A percentile compares a stretch with the other conserved stretches of the same genome.
phyloP scores from a whole-genome alignment of 306 rosid species.

The Inga laurina region DNA sequence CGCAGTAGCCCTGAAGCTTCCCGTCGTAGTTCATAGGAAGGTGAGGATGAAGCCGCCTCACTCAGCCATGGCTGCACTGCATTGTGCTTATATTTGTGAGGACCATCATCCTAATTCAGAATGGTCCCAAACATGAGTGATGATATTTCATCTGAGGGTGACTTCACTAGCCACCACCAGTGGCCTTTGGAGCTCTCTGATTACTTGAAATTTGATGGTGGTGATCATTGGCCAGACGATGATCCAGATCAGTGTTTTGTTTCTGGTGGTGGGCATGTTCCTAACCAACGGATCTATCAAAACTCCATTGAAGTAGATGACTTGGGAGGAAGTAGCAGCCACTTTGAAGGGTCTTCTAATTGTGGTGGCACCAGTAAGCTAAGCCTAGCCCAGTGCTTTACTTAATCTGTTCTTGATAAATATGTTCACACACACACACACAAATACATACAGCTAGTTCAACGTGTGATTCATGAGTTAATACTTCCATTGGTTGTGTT shows the following conservation, averaged over 20 bases:
- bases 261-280: slow-evolving; percentile 34
- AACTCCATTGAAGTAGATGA: slow-evolving; percentile 27
- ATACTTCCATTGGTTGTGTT: not conserved
- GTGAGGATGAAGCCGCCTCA: slow-evolving; percentile 58
- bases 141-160: slow-evolving; percentile 37
- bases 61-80: not conserved
- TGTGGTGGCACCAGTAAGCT: not conserved
- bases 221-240: slow-evolving; percentile 31
- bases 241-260: slow-evolving; percentile 22
- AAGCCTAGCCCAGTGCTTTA: not conserved
- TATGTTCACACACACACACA: not conserved
- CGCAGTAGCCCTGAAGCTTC: slow-evolving; percentile 69
- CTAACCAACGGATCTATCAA: slow-evolving; percentile 35
- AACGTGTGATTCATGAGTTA: not conserved
- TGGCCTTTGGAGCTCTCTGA: not conserved
- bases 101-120: slow-evolving; percentile 1
- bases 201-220: not conserved
- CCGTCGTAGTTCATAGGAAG: slow-evolving; percentile 52
- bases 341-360: slow-evolving; percentile 42
- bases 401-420: not conserved
- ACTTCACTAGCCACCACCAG: slow-evolving; percentile 25
- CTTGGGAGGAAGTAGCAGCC: slow-evolving; percentile 4
- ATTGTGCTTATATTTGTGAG: slow-evolving; percentile 25
- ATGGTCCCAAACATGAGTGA: slow-evolving; percentile 49
- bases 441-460: not conserved